A percentile compares a stretch with the other conserved stretches of the same genome.
Conservation (phyloP, 2,329 filamentous ascomycete genomes). For the Verticillium longisporum region DNA sequence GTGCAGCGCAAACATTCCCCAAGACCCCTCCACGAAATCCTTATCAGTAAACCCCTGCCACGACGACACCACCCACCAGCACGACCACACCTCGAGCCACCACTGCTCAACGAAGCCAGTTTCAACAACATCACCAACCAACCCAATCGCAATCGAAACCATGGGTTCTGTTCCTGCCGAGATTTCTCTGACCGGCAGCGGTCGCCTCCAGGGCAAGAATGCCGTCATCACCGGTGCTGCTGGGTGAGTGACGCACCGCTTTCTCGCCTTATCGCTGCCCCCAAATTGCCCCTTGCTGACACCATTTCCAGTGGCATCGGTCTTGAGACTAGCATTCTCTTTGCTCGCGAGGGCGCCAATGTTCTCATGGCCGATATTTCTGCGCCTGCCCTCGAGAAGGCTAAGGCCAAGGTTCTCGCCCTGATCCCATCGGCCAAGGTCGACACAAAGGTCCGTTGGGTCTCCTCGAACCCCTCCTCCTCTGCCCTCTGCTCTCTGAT, state of each 20-base stretch:
- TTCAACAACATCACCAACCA: background rate
- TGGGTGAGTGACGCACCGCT: slow-evolving; percentile 53
- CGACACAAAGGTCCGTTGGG: slow-evolving; percentile 44
- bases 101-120: background rate
- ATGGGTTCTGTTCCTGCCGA: slow-evolving; percentile 22
- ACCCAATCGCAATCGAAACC: background rate
- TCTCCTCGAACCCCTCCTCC: too few relatives aligned
- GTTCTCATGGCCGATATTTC: slow-evolving; percentile 85
- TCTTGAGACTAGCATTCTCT: slow-evolving; percentile 85
- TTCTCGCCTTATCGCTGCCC: background rate
- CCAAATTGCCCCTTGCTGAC: background rate
- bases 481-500: background rate
- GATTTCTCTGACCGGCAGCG: slow-evolving; percentile 17
- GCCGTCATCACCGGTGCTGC: slow-evolving; percentile 76
- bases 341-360: slow-evolving; percentile 79
- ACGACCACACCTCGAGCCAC: background rate
- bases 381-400: slow-evolving; percentile 67
- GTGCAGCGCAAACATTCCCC: background rate
- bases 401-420: slow-evolving; percentile 66
- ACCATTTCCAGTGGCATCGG: slow-evolving; percentile 66
- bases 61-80: background rate
- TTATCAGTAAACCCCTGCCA: background rate
- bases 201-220: slow-evolving; percentile 54
- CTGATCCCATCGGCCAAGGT: slow-evolving; percentile 59
- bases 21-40: background rate